Evolutionary conservation across 805 yeast genomes (phyloP).

Genomic region (Candida methanosorbosa): DNA sequence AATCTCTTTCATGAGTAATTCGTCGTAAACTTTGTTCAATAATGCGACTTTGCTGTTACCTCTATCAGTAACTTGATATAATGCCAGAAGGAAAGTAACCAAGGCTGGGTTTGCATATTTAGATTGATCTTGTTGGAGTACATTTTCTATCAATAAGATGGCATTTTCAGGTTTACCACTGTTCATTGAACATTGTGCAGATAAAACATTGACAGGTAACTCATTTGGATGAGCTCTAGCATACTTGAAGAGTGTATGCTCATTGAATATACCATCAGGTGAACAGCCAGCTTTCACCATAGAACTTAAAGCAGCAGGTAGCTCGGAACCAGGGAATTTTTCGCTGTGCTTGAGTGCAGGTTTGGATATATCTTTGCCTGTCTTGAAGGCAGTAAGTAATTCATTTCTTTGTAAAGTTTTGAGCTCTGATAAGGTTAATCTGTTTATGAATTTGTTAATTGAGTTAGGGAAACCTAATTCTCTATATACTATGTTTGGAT

Average conservation of each 20-base stretch:
- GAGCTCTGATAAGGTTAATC: slow-evolving; percentile 32
- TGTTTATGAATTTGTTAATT: slow-evolving; percentile 18
- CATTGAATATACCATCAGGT: slow-evolving; percentile 13
- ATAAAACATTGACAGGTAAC: slow-evolving; percentile 22
- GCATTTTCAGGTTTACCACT: slow-evolving; percentile 26
- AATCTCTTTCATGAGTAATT: slow-evolving; percentile 7
- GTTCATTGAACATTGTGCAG: slow-evolving; percentile 25
- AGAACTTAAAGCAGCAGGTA: slow-evolving; percentile 17
- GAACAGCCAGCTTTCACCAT: slow-evolving; percentile 12
- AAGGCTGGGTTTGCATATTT: slow-evolving; percentile 33
- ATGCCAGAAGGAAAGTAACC: slow-evolving; percentile 37
- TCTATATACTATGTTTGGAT: slow-evolving; percentile 20
- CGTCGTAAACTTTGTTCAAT: slow-evolving; percentile 22
- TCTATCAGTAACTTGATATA: slow-evolving; percentile 40
- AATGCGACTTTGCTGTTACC: slow-evolving; percentile 23
- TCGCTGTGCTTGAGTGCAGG: slow-evolving; percentile 10
- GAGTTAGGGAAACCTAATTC: slow-evolving; percentile 22
- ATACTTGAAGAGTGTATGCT: slow-evolving; percentile 24
- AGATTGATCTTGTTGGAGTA: slow-evolving; percentile 7
- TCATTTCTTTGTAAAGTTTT: slow-evolving; percentile 34
- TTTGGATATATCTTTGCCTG: slow-evolving; percentile 24
- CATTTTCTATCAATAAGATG: slow-evolving; percentile 26
- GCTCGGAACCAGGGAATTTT: slow-evolving; percentile 15
- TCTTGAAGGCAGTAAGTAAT: slow-evolving; percentile 29
- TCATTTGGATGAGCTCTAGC: slow-evolving; percentile 22